Evolutionary conservation across 148 eudicot genomes (phyloP).

Genomic region (Amaranthus palmeri): DNA sequence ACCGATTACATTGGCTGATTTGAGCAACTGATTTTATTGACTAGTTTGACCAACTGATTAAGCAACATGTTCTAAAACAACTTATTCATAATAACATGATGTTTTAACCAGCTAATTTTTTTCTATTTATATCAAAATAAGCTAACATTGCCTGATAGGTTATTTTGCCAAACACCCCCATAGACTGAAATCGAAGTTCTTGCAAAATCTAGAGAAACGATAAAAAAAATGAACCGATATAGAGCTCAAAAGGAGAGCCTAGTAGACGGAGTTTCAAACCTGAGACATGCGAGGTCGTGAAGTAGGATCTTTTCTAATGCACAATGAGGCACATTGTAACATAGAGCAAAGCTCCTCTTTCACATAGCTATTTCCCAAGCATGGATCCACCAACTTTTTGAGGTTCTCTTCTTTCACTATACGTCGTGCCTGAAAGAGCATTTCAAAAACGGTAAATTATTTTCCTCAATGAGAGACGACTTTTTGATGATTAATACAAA

Average conservation of each 20-base stretch:
- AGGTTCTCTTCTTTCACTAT: slow-evolving; percentile 48
- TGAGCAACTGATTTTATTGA: no score
- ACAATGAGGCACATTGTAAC: slow-evolving; percentile 75
- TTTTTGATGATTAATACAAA: background rate
- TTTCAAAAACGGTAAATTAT: background rate
- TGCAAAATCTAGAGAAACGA: no score
- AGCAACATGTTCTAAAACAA: no score
- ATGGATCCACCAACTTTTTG: slow-evolving; percentile 61
- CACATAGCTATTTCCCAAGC: slow-evolving; percentile 39
- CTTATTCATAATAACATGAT: no score
- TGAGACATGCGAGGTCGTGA: slow-evolving; percentile 94
- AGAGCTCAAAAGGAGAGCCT: background rate
- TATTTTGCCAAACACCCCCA: no score
- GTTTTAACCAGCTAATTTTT: no score
- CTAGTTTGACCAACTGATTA: no score
- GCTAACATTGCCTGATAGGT: no score
- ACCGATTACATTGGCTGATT: no score
- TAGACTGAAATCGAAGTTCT: no score
- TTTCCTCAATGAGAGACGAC: background rate
- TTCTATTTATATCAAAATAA: no score
- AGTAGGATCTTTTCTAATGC: slow-evolving; percentile 67
- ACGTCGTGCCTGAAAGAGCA: slow-evolving; percentile 64
- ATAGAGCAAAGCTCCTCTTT: slow-evolving; percentile 60
- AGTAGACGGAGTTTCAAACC: slow-evolving; percentile 38
- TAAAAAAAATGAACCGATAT: no score